phyloP scores from a whole-genome alignment of 2,329 filamentous ascomycete species.

The Dactylellina leptospora region DNA sequence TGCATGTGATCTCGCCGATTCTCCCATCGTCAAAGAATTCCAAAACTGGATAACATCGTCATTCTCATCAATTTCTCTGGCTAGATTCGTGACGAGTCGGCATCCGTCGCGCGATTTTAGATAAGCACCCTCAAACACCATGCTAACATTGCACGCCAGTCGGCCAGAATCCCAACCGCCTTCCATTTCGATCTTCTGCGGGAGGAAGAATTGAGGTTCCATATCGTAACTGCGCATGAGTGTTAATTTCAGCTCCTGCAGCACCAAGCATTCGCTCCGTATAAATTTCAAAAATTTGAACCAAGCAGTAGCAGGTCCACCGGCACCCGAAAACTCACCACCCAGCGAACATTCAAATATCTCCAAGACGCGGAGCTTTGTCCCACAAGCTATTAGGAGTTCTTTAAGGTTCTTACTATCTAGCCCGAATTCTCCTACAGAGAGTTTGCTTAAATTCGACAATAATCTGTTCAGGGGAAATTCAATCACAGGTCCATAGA shows the following conservation, averaged over 20 bases:
- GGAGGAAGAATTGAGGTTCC: no score
- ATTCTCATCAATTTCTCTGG: neutral
- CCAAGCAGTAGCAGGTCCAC: neutral
- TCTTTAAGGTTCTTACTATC: no score
- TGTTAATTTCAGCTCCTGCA: neutral
- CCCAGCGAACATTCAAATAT: no score
- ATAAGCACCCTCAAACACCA: neutral
- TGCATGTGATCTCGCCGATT: neutral
- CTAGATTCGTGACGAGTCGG: neutral
- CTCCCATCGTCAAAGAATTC: constrained; percentile 7
- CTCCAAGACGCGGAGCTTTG: no score
- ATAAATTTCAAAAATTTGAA: constrained; percentile 1
- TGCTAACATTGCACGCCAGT: neutral
- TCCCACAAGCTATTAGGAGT: no score
- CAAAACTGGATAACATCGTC: constrained; percentile 4
- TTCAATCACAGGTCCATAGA: no score
- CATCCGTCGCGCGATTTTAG: neutral
- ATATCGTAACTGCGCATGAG: no score
- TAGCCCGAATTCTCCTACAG: no score
- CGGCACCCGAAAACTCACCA: neutral
- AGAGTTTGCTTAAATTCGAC: no score
- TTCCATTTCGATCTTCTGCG: neutral
- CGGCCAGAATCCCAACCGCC: neutral
- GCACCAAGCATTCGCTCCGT: neutral
- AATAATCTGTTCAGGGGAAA: no score